Evolutionary conservation across 176 grass and related monocot species (phyloP), one percentile per base, ranked within the genome.

Genomic region (Miscanthus lutarioriparius): DNA sequence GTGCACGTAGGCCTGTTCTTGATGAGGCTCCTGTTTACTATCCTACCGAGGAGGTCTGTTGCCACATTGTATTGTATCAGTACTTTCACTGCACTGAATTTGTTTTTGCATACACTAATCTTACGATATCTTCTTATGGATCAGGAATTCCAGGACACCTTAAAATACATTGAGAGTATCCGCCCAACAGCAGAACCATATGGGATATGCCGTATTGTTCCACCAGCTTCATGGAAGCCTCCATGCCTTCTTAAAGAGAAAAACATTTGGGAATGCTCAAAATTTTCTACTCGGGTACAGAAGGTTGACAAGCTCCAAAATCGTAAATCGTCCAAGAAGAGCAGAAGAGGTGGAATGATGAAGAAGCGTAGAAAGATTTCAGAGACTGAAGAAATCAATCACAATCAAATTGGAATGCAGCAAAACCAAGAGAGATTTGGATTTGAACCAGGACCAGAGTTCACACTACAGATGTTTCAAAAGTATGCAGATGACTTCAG

Each of bases 151-250:
- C 72, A 91, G 89, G 95, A 98, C 38, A 94, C 92, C 5, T 85
- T 97, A 27, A 97, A 97, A 71, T 97, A 97, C 49, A 97, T 97
- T 8, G 86, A 90, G 61, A 92, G 79, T 70, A 94, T 97, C 84
- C 87, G 92, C 15, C 80, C 80, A 82, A 82, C 47, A 8, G 93
- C 93, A 59, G 93, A 95, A 76, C 85, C 83, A 32, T 95, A 91
- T 90, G 96, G 96, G 61, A 95, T 98, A 77, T 95, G 93, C 37
- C 91, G 96, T 64, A 98, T 98, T 49, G 93, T 98, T 90, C 96
- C 93, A 62, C 96, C 96, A 70, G 65, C 91, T 87, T 87, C 93
- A 13, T 98, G 96, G 96, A 95, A 84, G 74, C 96, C 96, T 8
- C 87, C 96, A 28, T 98, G 91, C 76, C 85, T 84, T 86, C 91